A percentile compares a stretch with the other conserved stretches of the same genome.
Evolutionary conservation across 495 filamentous ascomycete species (phyloP).

Genomic region (Ramalina peruviana): DNA sequence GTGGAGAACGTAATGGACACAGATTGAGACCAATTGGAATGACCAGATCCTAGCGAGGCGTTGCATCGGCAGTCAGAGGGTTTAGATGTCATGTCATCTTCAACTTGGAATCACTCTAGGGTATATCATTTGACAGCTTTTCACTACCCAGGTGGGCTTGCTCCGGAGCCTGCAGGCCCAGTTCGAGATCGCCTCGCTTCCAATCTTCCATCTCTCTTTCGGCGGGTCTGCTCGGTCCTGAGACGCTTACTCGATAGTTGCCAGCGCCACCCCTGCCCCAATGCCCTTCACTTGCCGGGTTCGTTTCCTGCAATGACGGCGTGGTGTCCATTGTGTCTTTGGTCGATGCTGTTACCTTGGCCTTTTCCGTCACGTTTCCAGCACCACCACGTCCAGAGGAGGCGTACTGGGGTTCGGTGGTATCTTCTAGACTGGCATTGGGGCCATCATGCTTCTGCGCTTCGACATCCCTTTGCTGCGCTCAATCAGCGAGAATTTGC

Average conservation of each 20-base stretch:
- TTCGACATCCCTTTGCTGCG: constrained; percentile 8
- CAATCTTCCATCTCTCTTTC: constrained; percentile 6
- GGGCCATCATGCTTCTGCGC: constrained; percentile 3
- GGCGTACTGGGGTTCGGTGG: neutral
- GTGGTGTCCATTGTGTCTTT: constrained; percentile 1
- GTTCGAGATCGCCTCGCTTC: constrained; percentile 5
- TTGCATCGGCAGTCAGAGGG: constrained; percentile 1
- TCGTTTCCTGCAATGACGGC: constrained; percentile 5
- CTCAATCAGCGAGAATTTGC: neutral
- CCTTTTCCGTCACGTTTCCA: constrained; percentile 7
- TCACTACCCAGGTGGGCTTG: constrained; percentile 12
- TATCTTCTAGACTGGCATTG: neutral
- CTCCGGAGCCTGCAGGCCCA: constrained; percentile 11
- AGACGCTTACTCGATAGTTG: constrained; percentile 7
- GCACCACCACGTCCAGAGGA: constrained; percentile 14
- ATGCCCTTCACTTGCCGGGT: constrained; percentile 7
- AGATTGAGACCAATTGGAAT: constrained; percentile 35
- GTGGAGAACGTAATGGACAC: constrained; percentile 58
- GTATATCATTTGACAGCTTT: constrained; percentile 1
- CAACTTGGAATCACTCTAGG: neutral
- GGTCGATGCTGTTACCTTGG: constrained; percentile 1
- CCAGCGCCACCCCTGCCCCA: constrained; percentile 14
- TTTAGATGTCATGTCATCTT: neutral
- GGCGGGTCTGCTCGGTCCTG: neutral
- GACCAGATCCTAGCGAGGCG: constrained; percentile 10